Percentiles rank a stretch among this genome's conserved stretches.
Evolutionary conservation across 129 eudicot genomes (phyloP).

Genomic region (Chrysanthemum lavandulifolium): DNA sequence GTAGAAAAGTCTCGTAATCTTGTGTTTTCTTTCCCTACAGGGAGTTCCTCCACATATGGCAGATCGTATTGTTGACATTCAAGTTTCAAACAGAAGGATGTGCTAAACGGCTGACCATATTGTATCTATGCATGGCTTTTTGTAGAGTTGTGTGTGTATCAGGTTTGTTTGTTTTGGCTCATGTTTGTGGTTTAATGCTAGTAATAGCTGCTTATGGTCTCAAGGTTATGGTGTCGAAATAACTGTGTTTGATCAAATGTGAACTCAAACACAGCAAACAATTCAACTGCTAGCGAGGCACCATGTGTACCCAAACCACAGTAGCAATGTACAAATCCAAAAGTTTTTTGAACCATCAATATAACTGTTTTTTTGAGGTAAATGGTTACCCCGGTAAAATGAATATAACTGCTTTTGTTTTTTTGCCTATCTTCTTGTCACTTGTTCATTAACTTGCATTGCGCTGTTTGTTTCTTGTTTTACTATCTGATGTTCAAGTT

Average conservation of each 20-base stretch:
- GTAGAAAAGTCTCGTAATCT: neutral
- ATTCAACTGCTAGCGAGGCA: too few relatives aligned
- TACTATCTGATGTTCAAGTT: too few relatives aligned
- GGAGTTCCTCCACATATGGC: conserved; percentile 23
- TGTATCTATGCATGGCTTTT: conserved; percentile 5
- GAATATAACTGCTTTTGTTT: too few relatives aligned
- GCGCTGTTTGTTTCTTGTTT: too few relatives aligned
- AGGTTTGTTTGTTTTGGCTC: conserved; percentile 15
- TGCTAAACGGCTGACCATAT: neutral
- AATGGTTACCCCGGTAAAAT: too few relatives aligned
- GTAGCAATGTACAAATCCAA: too few relatives aligned
- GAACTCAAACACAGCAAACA: too few relatives aligned
- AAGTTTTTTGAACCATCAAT: too few relatives aligned
- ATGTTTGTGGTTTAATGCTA: conserved; percentile 4
- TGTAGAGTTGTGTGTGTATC: conserved; percentile 10
- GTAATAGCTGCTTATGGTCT: conserved; percentile 16
- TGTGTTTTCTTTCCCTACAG: conserved; percentile 2
- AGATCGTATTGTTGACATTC: conserved; percentile 17
- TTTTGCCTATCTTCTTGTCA: too few relatives aligned
- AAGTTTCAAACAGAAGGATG: neutral
- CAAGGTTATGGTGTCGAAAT: conserved; percentile 12
- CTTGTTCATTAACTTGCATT: too few relatives aligned
- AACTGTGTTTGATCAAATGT: neutral
- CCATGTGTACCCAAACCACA: too few relatives aligned
- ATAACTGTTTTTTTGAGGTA: too few relatives aligned